A percentile compares a stretch with the other conserved stretches of the same genome.
Conservation (phyloP, 2,329 filamentous ascomycete genomes). For the Diaporthe aspalathi region DNA sequence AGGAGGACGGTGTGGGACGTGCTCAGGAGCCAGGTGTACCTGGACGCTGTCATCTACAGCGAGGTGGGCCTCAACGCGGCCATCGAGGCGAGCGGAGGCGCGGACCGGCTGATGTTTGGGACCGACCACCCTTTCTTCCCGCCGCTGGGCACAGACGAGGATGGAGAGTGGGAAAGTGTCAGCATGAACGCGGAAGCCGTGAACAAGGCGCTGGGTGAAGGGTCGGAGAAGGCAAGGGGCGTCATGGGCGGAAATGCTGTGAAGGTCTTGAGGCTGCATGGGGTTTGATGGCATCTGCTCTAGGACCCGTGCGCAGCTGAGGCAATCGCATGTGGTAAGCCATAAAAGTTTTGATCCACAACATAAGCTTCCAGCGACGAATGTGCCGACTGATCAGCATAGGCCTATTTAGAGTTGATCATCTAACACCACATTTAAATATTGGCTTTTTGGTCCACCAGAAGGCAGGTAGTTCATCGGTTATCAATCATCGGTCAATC, state of each 20-base stretch:
- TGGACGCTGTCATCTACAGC: slow-evolving; percentile 89
- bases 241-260: slow-evolving; percentile 48
- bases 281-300: slow-evolving; percentile 35
- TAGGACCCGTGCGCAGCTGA: background rate
- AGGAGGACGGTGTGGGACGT: slow-evolving; percentile 67
- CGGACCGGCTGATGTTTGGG: slow-evolving; percentile 81
- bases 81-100: slow-evolving; percentile 71
- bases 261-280: slow-evolving; percentile 44
- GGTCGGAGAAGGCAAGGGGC: slow-evolving; percentile 40
- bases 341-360: slow-evolving; percentile 3
- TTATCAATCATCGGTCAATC: background rate
- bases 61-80: slow-evolving; percentile 79
- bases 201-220: slow-evolving; percentile 43
- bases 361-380: slow-evolving; percentile 14
- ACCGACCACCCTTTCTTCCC: slow-evolving; percentile 90
- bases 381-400: background rate
- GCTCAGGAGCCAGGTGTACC: slow-evolving; percentile 79
- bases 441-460: slow-evolving; percentile 6
- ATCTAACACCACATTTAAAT: background rate
- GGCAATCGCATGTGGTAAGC: background rate
- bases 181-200: slow-evolving; percentile 55
- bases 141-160: slow-evolving; percentile 72
- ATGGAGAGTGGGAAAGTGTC: slow-evolving; percentile 77
- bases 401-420: slow-evolving; percentile 10
- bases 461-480: background rate